Conservation (phyloP, 768 basidiomycete genomes). For the Termitomyces heimii region DNA sequence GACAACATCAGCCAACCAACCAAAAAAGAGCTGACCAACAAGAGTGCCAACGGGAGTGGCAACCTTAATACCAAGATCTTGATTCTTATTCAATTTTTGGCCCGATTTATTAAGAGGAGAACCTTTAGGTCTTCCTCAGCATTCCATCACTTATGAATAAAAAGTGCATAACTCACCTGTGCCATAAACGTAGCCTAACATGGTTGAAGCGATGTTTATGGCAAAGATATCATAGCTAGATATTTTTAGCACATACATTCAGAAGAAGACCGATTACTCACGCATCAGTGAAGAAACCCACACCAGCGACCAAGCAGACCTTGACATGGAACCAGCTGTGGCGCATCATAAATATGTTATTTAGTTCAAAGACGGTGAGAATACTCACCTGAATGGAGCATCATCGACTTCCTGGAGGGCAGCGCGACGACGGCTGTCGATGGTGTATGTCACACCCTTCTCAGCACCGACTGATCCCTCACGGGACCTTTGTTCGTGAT, state of each 20-base stretch:
- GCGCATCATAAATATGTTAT: not conserved
- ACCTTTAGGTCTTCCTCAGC: not conserved
- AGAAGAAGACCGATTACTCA: constrained; percentile 21
- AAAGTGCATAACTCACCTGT: not conserved
- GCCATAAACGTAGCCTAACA: constrained; percentile 52
- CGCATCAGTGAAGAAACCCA: constrained; percentile 91
- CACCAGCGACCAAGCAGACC: constrained; percentile 63
- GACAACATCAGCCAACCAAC: constrained; percentile 71
- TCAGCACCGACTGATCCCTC: constrained; percentile 25
- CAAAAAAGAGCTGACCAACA: constrained; percentile 71
- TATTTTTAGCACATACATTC: not conserved
- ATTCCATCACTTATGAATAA: not conserved
- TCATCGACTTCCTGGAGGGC: constrained; percentile 87
- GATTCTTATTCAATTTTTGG: constrained; percentile 45
- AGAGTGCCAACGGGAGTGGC: constrained; percentile 75
- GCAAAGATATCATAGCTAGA: constrained; percentile 79
- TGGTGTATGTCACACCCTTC: constrained; percentile 29
- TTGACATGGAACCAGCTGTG: constrained; percentile 82
- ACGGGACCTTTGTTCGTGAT: constrained; percentile 34
- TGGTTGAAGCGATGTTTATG: constrained; percentile 78
- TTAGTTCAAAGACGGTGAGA: not conserved
- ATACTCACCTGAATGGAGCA: constrained; percentile 66
- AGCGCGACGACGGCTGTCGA: constrained; percentile 70
- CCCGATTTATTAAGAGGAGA: constrained; percentile 16
- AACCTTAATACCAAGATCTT: constrained; percentile 74